phyloP scores from a whole-genome alignment of 2,329 filamentous ascomycete genomes.

The Corynespora cassiicola region DNA sequence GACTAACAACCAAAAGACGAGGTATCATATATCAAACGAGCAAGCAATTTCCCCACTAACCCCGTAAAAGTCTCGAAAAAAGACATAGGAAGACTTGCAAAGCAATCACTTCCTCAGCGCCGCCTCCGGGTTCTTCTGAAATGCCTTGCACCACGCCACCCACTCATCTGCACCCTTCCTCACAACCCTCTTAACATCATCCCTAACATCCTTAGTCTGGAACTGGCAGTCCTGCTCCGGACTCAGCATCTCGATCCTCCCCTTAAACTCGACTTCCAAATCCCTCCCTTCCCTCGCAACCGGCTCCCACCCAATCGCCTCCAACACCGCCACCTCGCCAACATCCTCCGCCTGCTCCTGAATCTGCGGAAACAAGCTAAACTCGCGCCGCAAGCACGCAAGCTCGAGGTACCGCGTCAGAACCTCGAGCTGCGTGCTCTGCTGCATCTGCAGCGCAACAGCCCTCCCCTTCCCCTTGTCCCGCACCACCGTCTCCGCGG shows the following conservation, averaged over 20 bases:
- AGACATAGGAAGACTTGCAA: no score
- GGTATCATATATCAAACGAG: no score
- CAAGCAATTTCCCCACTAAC: no score
- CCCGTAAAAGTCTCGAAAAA: no score
- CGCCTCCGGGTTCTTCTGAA: constrained; percentile 48
- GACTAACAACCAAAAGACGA: no score
- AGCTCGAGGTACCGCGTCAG: constrained; percentile 48
- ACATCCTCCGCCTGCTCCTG: constrained; percentile 23
- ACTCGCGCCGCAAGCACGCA: constrained; percentile 45
- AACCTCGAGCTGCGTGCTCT: constrained; percentile 43
- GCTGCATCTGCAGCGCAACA: constrained; percentile 45
- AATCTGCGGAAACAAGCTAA: constrained; percentile 41
- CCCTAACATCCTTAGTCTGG: constrained; percentile 50
- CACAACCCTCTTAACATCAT: constrained; percentile 48
- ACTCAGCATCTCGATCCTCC: constrained; percentile 15
- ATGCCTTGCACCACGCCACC: constrained; percentile 47
- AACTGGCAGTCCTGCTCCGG: constrained; percentile 50
- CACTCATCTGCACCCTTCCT: constrained; percentile 51
- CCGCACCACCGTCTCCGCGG: constrained; percentile 10
- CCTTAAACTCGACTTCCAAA: constrained; percentile 43
- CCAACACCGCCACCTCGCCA: constrained; percentile 48
- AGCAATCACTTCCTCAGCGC: constrained; percentile 45
- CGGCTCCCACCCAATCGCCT: constrained; percentile 53
- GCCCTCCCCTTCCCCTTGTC: constrained; percentile 34
- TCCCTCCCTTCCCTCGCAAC: constrained; percentile 34